Evolutionary conservation across 2,329 filamentous ascomycete genomes (phyloP), one percentile per base, ranked within the genome.

Genomic region (Penicillium nordicum): DNA sequence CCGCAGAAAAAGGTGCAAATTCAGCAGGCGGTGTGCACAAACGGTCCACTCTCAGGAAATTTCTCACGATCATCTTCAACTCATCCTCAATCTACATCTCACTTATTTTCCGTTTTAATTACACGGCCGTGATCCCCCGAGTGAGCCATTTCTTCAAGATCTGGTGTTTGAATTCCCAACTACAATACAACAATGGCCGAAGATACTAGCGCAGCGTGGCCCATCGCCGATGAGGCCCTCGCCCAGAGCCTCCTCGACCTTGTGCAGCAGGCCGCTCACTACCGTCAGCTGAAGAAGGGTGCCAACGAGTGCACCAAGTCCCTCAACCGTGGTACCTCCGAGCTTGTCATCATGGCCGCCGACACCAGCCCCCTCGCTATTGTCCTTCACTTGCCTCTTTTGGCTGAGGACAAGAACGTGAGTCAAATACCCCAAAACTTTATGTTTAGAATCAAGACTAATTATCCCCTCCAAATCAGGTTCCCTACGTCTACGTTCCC

Each of bases 291-390:
- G 64, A 94, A 94, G 83, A 95, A 94, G 82, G 90, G 90, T 60
- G 90, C 89, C 73, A 93, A 92, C 82, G 88, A 90, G 75, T 80
- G 85, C 37, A 96, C 90, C 72, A 96, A 96, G 82, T 89, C 90
- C 1, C 83, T 96, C 49, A 95, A 94, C 81, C 88, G 93, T 67
- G 92, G 93, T 78, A 92, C 93, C 61, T 86, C 86, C 66, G 93
- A 41, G 8, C 37, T 50, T 12, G 48, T 50, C 37, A 50, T 50
- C 48, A 50, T 50, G 48, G 91, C 92, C 46, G 92, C 90, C 62
- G 93, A 97, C 74, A 94, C 91, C 67, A 84, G 85, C 57, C 92
- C 92, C 42, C 83, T 97, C 50, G 89, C 91, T 50, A 97, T 97
- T 64, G 82, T 96, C 47, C 84, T 96, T 58, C 92, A 96, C 78